Evolutionary conservation across 345 rosid genomes (phyloP), one percentile per base, ranked within the genome.

Genomic region (Toxicodendron radicans): DNA sequence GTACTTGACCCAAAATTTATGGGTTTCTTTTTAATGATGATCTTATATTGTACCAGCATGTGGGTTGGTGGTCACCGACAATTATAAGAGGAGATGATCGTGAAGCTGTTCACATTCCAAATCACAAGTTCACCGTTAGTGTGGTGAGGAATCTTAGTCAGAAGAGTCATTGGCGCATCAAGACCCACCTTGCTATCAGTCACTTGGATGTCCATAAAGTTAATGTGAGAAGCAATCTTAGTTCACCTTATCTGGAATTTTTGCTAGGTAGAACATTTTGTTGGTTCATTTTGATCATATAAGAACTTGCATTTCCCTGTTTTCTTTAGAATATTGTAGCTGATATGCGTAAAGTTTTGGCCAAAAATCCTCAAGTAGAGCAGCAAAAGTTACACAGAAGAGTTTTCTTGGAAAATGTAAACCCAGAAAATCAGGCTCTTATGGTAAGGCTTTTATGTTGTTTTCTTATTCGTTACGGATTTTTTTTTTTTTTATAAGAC

Each of bases 31-130:
- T 32, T 45, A 54, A 52, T 43, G 14, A 58, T 69, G 43, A 18
- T 72, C 49, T 33, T 43, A 68, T 78, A 38, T 72, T 70, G 65
- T 73, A 73, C 61, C 86, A 94, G 97, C 90, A 86, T 52, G 97
- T 94, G 23, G 97, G 99, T 72, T 94, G 99, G 97, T 94, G 99
- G 99, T 92, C 97, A 48, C 97, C 97, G 60, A 94, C 99, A 75
- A 75, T 94, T 69, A 87, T 94, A 83, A 88, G 97, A 83, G 99
- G 95, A 60, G 97, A 94, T 79, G 97, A 94, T 80, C 97, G 97
- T 48, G 99, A 94, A 84, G 97, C 97, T 56, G 86, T 92, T 78
- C 97, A 94, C 80, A 94, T 94, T 80, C 99, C 99, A 33, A 94
- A 94, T 88, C 97, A 92, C 77, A 88, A 91, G 75, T 94, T 94